phyloP scores from a whole-genome alignment of 352 stramenopile species.

The Lagenidium giganteum region DNA sequence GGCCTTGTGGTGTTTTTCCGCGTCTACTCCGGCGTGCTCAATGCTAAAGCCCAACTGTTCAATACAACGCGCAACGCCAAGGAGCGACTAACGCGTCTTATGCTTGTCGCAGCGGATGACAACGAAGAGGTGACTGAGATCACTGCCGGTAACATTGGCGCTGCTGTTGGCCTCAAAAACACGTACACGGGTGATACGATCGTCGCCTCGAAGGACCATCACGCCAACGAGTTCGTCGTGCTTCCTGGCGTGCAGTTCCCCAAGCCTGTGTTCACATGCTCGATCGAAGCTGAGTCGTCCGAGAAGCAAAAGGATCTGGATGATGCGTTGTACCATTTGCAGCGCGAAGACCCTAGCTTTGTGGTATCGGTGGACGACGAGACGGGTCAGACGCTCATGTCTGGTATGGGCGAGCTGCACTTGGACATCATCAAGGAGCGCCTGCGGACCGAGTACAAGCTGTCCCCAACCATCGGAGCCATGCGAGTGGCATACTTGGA shows the following conservation, averaged over 20 bases:
- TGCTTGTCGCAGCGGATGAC: slow-evolving; percentile 89
- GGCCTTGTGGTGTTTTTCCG: slow-evolving; percentile 89
- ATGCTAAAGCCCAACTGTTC: slow-evolving; percentile 71
- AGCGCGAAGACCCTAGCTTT: slow-evolving; percentile 96
- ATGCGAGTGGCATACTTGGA: slow-evolving; percentile 92
- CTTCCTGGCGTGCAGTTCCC: slow-evolving; percentile 65
- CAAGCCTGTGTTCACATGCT: slow-evolving; percentile 88
- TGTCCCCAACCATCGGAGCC: slow-evolving; percentile 78
- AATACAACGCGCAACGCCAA: slow-evolving; percentile 66
- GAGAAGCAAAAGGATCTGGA: slow-evolving; percentile 86
- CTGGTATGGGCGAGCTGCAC: slow-evolving; percentile 94
- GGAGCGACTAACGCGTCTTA: slow-evolving; percentile 64
- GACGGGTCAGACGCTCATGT: slow-evolving; percentile 98
- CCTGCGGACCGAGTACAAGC: slow-evolving; percentile 84
- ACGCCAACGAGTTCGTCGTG: slow-evolving; percentile 24
- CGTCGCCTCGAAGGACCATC: slow-evolving; percentile 60
- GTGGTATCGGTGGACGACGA: slow-evolving; percentile 93
- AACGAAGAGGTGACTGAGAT: slow-evolving; percentile 83
- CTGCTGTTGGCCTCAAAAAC: slow-evolving; percentile 89
- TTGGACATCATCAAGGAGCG: slow-evolving; percentile 92
- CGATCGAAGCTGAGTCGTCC: slow-evolving; percentile 85
- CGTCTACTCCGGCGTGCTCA: slow-evolving; percentile 90
- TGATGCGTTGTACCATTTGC: slow-evolving; percentile 65
- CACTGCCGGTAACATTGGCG: slow-evolving; percentile 88
- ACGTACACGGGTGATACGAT: slow-evolving; percentile 93